A percentile compares a stretch with the other conserved stretches of the same genome.
Evolutionary conservation across 2,329 filamentous ascomycete species (phyloP).

Genomic region (Cladophialophora psammophila): DNA sequence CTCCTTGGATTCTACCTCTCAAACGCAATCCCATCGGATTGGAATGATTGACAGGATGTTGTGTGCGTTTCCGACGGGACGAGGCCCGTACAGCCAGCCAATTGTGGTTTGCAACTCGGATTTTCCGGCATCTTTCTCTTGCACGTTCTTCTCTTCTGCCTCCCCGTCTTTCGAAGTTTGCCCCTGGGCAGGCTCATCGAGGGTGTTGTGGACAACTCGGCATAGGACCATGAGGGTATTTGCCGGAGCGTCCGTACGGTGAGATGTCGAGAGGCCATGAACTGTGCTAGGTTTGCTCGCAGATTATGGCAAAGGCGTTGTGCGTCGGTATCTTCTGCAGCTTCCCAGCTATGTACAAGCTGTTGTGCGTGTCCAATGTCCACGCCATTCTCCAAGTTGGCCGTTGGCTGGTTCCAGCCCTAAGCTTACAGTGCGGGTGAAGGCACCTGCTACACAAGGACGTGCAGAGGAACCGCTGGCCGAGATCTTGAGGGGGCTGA

Average conservation of each 20-base stretch:
- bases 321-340: neutral
- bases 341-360: neutral
- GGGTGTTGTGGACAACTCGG: neutral
- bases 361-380: neutral
- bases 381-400: neutral
- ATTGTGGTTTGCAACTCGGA: neutral
- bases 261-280: neutral
- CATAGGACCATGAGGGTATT: too few relatives aligned
- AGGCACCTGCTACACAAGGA: neutral
- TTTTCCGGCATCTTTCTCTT: neutral
- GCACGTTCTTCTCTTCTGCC: neutral
- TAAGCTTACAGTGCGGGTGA: neutral
- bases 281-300: neutral
- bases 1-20: too few relatives aligned
- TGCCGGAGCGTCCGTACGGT: neutral
- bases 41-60: too few relatives aligned
- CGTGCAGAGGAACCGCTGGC: neutral
- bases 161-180: neutral
- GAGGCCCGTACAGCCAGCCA: neutral
- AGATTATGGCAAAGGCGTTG: neutral
- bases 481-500: neutral
- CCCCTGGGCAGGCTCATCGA: neutral
- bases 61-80: neutral
- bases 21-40: too few relatives aligned
- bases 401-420: neutral